These are phyloP conservation scores for Penicillium aurantiogriseum DNA, from an alignment of 2,329 filamentous ascomycete genomes.

Conservation along the genomic window DNA sequence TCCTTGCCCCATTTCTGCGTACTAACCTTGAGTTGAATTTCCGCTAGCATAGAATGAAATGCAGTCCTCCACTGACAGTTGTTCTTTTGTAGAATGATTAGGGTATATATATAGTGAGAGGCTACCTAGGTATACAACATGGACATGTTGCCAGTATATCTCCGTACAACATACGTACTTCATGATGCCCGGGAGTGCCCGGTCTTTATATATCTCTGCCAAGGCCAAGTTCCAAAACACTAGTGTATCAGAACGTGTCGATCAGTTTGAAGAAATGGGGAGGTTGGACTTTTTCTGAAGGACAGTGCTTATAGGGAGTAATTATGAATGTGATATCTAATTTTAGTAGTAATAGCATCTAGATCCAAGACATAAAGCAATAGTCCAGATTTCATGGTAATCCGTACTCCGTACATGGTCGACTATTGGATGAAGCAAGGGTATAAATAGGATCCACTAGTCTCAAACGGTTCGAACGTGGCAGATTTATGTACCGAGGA, in stretches of 20 bases:
- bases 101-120: not conserved
- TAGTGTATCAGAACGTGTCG: not conserved
- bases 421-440: conserved; percentile 1
- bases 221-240: not conserved
- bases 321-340: not conserved
- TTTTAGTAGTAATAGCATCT: not conserved
- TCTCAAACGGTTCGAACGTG: not conserved
- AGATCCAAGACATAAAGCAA: conserved; percentile 1
- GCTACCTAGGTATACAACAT: not conserved
- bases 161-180: not conserved
- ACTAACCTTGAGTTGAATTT: conserved; percentile 3
- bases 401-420: not conserved
- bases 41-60: conserved; percentile 24
- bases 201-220: not conserved
- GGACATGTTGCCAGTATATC: not conserved
- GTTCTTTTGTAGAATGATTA: not conserved
- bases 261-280: not conserved
- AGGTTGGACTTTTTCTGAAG: not conserved
- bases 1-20: conserved; percentile 1
- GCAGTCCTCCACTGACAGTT: conserved; percentile 23
- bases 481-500: not conserved
- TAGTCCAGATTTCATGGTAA: not conserved
- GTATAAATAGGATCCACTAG: conserved; percentile 7
- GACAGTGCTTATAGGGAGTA: not conserved
- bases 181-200: not conserved